Percentiles rank a stretch among this genome's conserved stretches.
These are phyloP conservation scores for Bolboschoenoplectus hybrid DNA, from an alignment of 202 grass and related monocot species.

Conservation along the genomic window DNA sequence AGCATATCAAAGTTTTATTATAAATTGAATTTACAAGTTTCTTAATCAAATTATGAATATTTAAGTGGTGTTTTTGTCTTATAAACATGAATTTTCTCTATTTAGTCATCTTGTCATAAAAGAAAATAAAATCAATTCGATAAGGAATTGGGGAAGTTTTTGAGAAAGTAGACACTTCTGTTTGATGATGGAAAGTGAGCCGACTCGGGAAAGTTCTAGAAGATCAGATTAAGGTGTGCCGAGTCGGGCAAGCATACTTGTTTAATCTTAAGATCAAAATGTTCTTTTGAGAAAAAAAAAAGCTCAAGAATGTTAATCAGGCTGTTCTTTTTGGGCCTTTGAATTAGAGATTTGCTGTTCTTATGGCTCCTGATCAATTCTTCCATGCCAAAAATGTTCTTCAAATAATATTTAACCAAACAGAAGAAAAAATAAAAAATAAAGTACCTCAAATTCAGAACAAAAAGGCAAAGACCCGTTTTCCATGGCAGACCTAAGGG, in stretches of 20 bases:
- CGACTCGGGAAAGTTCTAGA: constrained; percentile 6
- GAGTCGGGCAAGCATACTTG: background rate
- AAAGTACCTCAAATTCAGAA: constrained; percentile 72
- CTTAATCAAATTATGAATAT: background rate
- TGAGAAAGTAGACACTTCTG: background rate
- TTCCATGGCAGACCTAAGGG: constrained; percentile 53
- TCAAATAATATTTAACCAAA: constrained; percentile 6
- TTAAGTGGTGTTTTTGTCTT: background rate
- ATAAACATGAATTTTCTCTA: background rate
- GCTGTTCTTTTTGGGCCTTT: background rate
- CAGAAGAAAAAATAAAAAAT: constrained; percentile 22
- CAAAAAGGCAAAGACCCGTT: constrained; percentile 72
- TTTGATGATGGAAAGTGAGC: constrained; percentile 23
- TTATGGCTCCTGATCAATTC: background rate
- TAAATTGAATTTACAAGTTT: background rate
- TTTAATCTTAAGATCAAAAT: background rate
- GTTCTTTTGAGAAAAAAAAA: background rate
- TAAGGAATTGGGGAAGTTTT: background rate
- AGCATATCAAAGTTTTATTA: background rate
- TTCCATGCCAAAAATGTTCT: background rate
- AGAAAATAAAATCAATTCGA: background rate
- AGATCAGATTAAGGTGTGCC: background rate
- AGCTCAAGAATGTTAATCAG: background rate
- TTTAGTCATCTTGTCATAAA: background rate
- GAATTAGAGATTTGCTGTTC: background rate